Conservation (phyloP, 352 stramenopile genomes). For the Globisporangium solare region DNA sequence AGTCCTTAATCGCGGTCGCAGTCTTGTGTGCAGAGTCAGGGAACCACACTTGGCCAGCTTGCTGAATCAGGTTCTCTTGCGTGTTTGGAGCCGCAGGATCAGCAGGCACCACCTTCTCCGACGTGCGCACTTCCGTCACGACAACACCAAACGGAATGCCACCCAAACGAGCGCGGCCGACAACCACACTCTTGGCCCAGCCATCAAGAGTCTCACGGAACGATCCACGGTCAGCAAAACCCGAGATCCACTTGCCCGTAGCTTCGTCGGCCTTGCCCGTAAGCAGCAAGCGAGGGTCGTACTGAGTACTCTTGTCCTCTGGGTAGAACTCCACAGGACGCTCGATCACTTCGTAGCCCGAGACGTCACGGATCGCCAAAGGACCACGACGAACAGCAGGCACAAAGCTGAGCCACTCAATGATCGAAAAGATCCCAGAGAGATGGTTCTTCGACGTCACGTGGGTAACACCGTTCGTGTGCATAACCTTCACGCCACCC, state of each 20-base stretch:
- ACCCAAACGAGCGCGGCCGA: constrained; percentile 95
- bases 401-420: constrained; percentile 99
- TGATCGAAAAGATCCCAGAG: constrained; percentile 91
- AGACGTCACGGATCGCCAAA: constrained; percentile 83
- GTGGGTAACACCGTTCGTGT: constrained; percentile 99
- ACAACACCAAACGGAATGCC: constrained; percentile 99
- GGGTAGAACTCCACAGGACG: constrained; percentile 89
- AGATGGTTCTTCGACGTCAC: constrained; percentile 96
- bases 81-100: constrained; percentile 96
- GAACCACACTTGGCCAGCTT: constrained; percentile 99
- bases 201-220: constrained; percentile 98
- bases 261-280: constrained; percentile 72
- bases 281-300: constrained; percentile 95
- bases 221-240: constrained; percentile 98
- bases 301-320: constrained; percentile 91
- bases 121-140: constrained; percentile 97
- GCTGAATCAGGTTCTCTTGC: constrained; percentile 95
- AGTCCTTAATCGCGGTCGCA: constrained; percentile 99
- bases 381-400: constrained; percentile 86
- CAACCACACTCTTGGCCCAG: constrained; percentile 99
- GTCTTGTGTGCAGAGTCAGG: constrained; percentile 99
- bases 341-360: constrained; percentile 81
- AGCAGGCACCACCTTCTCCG: constrained; percentile 95
- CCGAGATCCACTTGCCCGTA: constrained; percentile 82
- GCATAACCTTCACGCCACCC: constrained; percentile 99